Percentiles rank a stretch among this genome's conserved stretches.
phyloP scores from a whole-genome alignment of 768 basidiomycete species.

The Leccinellum albellum region DNA sequence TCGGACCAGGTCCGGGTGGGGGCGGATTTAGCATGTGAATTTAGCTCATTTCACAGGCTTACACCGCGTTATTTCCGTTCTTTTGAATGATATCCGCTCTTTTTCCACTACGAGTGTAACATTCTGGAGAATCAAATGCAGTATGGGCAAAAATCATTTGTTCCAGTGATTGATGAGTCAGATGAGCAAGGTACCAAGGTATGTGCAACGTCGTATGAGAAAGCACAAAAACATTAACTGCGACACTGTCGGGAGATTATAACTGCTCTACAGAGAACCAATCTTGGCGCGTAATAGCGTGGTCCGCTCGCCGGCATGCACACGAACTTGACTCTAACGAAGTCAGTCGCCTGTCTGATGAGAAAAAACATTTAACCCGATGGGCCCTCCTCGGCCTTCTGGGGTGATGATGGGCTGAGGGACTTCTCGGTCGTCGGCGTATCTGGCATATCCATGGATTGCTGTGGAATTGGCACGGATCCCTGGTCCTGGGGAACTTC shows the following conservation, averaged over 20 bases:
- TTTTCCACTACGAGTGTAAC: slow-evolving; percentile 11
- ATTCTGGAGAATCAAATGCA: not conserved
- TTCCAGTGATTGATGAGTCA: slow-evolving; percentile 4
- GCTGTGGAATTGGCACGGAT: slow-evolving; percentile 8
- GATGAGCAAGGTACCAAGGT: not conserved
- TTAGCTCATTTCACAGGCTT: slow-evolving; percentile 10
- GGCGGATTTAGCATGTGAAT: slow-evolving; percentile 33
- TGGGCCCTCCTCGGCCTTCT: not conserved
- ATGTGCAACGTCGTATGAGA: slow-evolving; percentile 6
- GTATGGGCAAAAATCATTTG: not conserved
- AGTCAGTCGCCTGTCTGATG: not conserved
- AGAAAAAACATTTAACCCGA: slow-evolving; percentile 2
- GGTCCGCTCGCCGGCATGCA: slow-evolving; percentile 1
- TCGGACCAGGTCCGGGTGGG: not conserved
- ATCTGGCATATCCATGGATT: slow-evolving; percentile 10
- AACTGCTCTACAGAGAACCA: slow-evolving; percentile 15
- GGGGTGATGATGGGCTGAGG: not conserved
- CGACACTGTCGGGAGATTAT: slow-evolving; percentile 17
- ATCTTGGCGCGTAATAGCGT: slow-evolving; percentile 8
- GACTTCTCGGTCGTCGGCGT: slow-evolving; percentile 21
- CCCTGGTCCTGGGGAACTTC: slow-evolving; percentile 23
- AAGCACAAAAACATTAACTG: slow-evolving; percentile 10
- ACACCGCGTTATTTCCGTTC: slow-evolving; percentile 19
- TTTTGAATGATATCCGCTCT: slow-evolving; percentile 15
- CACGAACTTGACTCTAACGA: slow-evolving; percentile 6